Evolutionary conservation across 495 filamentous ascomycete genomes (phyloP).

Genomic region (Aeminium ludgeri): DNA sequence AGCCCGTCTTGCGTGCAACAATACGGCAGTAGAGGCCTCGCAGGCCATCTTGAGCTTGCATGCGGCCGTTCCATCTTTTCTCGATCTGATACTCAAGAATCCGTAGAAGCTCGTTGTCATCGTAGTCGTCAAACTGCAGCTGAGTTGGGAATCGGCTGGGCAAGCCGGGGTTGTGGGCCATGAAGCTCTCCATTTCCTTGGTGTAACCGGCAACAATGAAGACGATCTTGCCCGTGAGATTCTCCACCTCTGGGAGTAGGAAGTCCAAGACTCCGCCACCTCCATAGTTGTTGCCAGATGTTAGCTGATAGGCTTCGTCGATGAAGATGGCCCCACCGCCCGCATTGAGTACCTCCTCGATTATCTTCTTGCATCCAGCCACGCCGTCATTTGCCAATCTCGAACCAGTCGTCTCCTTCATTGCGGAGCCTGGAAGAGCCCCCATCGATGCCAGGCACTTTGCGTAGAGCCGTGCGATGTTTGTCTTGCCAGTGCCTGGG

Average conservation of each 20-base stretch:
- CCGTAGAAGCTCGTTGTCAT: conserved; percentile 42
- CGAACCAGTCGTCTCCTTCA: conserved; percentile 55
- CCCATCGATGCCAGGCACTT: conserved; percentile 47
- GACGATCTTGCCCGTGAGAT: conserved; percentile 54
- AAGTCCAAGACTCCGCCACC: conserved; percentile 55
- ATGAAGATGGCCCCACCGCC: conserved; percentile 56
- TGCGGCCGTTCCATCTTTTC: conserved; percentile 32
- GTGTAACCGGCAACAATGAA: conserved; percentile 67
- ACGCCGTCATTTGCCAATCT: conserved; percentile 48
- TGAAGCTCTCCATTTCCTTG: conserved; percentile 66
- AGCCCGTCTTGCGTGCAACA: conserved; percentile 41
- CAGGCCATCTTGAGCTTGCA: conserved; percentile 43
- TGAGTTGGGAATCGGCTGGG: conserved; percentile 51
- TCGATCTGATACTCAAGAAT: conserved; percentile 36
- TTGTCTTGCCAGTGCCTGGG: conserved; percentile 74
- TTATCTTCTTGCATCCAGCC: conserved; percentile 33
- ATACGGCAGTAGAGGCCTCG: conserved; percentile 51
- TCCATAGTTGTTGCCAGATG: conserved; percentile 25
- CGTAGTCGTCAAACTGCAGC: conserved; percentile 53
- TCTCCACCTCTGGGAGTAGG: conserved; percentile 59
- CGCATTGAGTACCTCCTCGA: conserved; percentile 37
- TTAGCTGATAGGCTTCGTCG: conserved; percentile 63
- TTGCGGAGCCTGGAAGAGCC: conserved; percentile 28
- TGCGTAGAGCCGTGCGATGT: conserved; percentile 61
- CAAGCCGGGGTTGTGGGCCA: conserved; percentile 59